Evolutionary conservation across 108 stramenopile species (phyloP), one percentile per base, ranked within the genome.

Genomic region (Conticribra weissflogii): DNA sequence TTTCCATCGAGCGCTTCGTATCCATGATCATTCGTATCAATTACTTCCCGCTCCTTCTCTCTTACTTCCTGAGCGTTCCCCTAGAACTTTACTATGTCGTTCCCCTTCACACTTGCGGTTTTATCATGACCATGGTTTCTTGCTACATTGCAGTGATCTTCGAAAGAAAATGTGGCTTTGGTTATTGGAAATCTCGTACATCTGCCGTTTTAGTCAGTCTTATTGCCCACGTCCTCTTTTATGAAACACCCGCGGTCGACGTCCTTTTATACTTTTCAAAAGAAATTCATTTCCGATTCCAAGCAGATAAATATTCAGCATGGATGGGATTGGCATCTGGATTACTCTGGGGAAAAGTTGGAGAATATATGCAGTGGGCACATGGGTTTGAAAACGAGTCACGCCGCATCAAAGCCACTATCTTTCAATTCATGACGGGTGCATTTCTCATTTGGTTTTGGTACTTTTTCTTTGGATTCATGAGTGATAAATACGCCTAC

Each of bases 71-170:
- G 45, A 80, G 74, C 45, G 94, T 95, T 64, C 83, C 81, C 31
- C 82, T 95, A 45, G 91, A 96, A 66, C 88, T 95, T 7, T 97
- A 96, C 77, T 97, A 97, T 79, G 94, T 97, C 70, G 94, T 94
- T 45, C 96, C 96, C 1, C 81, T 97, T 45, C 96, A 97, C 79
- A 97, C 96, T 25, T 79, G 74, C 12, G 88, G 85, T 9, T 88
- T 88, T 46, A 73, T 88, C 70, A 57, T 86, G 16, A 82, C 85
- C 58, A 86, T 88, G 83, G 79, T 82, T n/a, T 84, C 88, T 23
- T 86, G 85, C 64, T 85, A 72, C 58, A 15, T 86, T 28, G 79
- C 70, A 29, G 34, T 64, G 12, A 21, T 33, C 28, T 30, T 86
- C 1, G 68, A 84, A 61, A 74, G 65, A 55, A 60, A 73, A 16